A percentile compares a stretch with the other conserved stretches of the same genome.
Conservation (phyloP, 1,284 basidiomycete species). For the Tetrapyrgos nigripes region DNA sequence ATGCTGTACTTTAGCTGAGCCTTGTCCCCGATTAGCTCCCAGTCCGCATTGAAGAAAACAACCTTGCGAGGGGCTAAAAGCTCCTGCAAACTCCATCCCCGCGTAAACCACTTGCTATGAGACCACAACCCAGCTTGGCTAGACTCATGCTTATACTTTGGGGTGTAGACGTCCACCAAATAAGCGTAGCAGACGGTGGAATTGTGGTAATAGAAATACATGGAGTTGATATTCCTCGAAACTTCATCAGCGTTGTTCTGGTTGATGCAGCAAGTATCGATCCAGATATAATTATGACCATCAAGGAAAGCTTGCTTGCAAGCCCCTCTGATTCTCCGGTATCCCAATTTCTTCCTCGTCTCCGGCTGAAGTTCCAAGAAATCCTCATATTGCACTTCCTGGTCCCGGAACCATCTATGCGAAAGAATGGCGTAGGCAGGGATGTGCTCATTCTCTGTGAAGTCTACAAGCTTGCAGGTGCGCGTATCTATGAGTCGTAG, state of each 20-base stretch:
- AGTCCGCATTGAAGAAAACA: background rate
- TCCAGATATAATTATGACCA: background rate
- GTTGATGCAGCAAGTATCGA: slow-evolving; percentile 1
- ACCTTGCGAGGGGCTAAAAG: background rate
- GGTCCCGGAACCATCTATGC: background rate
- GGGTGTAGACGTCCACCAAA: background rate
- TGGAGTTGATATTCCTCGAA: background rate
- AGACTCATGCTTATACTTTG: too few species aligned
- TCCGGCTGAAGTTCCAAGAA: background rate
- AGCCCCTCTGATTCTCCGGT: background rate
- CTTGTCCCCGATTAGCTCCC: background rate
- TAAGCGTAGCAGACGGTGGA: background rate
- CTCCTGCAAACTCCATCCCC: background rate
- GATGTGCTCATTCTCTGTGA: background rate
- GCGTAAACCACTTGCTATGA: background rate
- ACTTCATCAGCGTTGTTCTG: background rate
- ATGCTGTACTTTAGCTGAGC: background rate
- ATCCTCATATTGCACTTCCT: background rate
- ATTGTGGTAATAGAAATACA: background rate
- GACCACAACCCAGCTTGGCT: background rate
- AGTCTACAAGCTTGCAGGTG: background rate
- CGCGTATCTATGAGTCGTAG: background rate
- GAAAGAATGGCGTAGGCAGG: background rate
- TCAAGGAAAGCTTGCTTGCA: background rate
- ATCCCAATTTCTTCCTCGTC: background rate